These are phyloP conservation scores for Pythium oligandrum DNA, from an alignment of 352 stramenopile genomes.

Conservation along the genomic window DNA sequence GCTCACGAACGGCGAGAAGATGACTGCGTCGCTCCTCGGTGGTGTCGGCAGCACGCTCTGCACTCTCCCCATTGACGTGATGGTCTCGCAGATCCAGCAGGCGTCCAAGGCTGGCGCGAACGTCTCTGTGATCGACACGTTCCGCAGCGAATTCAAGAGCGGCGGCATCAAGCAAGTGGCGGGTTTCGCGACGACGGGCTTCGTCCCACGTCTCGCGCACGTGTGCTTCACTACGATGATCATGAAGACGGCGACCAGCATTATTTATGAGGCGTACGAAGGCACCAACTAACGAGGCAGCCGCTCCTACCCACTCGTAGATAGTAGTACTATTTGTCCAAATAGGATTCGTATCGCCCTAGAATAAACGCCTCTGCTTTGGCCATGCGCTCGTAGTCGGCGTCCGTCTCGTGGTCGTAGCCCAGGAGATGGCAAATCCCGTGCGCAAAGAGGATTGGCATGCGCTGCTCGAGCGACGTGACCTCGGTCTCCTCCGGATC, in stretches of 20 bases:
- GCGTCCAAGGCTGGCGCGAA: constrained; percentile 83
- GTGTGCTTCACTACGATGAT: constrained; percentile 89
- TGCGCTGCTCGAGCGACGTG: constrained; percentile 53
- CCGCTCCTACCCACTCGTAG: too few species aligned
- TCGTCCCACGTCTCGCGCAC: constrained; percentile 65
- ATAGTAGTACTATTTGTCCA: constrained; percentile 10
- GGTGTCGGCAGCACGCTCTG: constrained; percentile 68
- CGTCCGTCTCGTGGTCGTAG: constrained; percentile 80
- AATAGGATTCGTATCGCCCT: constrained; percentile 37
- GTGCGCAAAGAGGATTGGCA: constrained; percentile 73
- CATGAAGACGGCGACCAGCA: constrained; percentile 84
- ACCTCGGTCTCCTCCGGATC: constrained; percentile 46
- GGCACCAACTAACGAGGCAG: constrained; percentile 6
- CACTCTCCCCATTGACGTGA: constrained; percentile 91
- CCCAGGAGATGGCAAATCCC: constrained; percentile 81
- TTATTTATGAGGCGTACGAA: constrained; percentile 81
- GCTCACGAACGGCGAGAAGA: constrained; percentile 70
- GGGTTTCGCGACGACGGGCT: constrained; percentile 79
- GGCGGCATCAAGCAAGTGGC: constrained; percentile 77
- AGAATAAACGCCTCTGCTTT: constrained; percentile 71
- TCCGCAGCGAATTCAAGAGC: constrained; percentile 67
- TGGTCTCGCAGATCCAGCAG: constrained; percentile 92
- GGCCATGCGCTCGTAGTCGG: constrained; percentile 74
- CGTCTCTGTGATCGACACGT: constrained; percentile 70
- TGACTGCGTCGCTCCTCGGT: constrained; percentile 79